A percentile compares a stretch with the other conserved stretches of the same genome.
These are phyloP conservation scores for Paraconiothyrium sp. DNA, from an alignment of 2,329 filamentous ascomycete genomes.

Conservation along the genomic window DNA sequence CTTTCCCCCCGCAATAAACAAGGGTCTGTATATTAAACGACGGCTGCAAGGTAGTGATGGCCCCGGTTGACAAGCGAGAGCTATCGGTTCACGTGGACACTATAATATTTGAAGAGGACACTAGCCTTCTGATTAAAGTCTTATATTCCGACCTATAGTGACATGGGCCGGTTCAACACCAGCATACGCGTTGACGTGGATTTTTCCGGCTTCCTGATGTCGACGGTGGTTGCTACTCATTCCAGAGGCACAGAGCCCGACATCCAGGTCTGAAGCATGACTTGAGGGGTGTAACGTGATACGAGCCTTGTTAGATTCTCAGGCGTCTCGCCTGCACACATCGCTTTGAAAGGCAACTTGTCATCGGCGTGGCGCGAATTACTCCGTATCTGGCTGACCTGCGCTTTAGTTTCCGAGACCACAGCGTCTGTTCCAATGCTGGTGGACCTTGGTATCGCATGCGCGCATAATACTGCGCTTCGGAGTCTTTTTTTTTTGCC, in stretches of 20 bases:
- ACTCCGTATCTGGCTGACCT: not conserved
- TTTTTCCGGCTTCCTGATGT: conserved; percentile 8
- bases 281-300: not conserved
- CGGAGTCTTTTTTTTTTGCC: not conserved
- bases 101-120: conserved; percentile 21
- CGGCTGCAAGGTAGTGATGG: conserved; percentile 25
- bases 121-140: conserved; percentile 20
- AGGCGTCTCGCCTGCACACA: not conserved
- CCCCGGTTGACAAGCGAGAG: conserved; percentile 20
- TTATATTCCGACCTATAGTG: conserved; percentile 23
- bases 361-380: not conserved
- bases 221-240: conserved; percentile 1
- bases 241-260: conserved; percentile 2
- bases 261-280: not conserved
- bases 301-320: conserved; percentile 3
- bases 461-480: not conserved
- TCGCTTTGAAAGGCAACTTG: conserved; percentile 4
- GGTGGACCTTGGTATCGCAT: not conserved
- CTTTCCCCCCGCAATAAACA: conserved; percentile 25
- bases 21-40: conserved; percentile 26
- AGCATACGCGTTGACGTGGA: conserved; percentile 21
- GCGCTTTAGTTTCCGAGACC: not conserved
- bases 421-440: not conserved
- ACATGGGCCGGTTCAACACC: conserved; percentile 16
- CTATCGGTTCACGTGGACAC: conserved; percentile 22